Conservation (phyloP, 2,329 filamentous ascomycete species). For the Fusarium miscanthi region DNA sequence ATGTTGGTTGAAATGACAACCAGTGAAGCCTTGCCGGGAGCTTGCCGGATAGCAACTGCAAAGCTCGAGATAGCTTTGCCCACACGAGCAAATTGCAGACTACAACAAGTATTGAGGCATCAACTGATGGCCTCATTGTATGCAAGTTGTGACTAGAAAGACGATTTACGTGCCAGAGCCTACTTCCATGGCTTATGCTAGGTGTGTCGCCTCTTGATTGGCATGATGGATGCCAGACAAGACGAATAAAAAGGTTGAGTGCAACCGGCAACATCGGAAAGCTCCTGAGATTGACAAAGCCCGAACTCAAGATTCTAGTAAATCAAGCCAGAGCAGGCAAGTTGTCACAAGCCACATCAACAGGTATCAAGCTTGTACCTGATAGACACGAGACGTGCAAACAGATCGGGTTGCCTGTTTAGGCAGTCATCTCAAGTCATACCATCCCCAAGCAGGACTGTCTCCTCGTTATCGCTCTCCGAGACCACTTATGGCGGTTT, state of each 20-base stretch:
- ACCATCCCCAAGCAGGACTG: constrained; percentile 1
- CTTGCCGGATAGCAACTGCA: not conserved
- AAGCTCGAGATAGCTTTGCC: not conserved
- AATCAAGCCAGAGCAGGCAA: not conserved
- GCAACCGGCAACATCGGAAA: not conserved
- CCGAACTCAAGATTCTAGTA: not conserved
- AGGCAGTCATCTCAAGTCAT: constrained; percentile 14
- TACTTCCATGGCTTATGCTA: not conserved
- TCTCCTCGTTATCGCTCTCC: not conserved
- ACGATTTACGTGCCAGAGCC: not conserved
- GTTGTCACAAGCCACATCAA: constrained; percentile 11
- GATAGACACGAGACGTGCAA: constrained; percentile 8
- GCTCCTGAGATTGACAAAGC: not conserved
- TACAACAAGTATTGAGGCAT: not conserved
- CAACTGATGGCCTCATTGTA: not conserved
- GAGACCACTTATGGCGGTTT: constrained; percentile 1
- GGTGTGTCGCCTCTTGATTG: constrained; percentile 33
- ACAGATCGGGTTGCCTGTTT: constrained; percentile 27
- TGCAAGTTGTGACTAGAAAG: not conserved
- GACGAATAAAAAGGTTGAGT: constrained; percentile 5
- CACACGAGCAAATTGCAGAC: not conserved
- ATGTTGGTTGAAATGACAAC: not conserved
- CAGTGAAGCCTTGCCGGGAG: not conserved
- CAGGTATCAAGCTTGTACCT: constrained; percentile 4
- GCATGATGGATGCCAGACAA: constrained; percentile 18